phyloP scores from a whole-genome alignment of 371 early-diverging fungal species.

The Mortierella polycephala region DNA sequence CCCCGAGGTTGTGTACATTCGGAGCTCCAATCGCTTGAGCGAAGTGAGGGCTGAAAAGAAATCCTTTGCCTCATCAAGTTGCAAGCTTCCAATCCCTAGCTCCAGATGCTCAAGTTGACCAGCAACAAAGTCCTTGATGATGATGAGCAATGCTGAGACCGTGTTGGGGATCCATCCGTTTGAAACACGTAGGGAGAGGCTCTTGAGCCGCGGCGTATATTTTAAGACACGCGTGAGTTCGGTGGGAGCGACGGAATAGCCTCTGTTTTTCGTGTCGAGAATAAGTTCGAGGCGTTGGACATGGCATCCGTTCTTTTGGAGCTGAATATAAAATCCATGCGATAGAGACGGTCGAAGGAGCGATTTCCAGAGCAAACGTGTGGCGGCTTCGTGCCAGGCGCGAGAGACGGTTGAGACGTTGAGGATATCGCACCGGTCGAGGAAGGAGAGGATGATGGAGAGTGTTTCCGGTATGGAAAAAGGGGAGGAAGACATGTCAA shows the following conservation, averaged over 20 bases:
- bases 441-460: conserved; percentile 18
- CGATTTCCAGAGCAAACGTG: conserved; percentile 15
- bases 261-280: conserved; percentile 10
- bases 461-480: conserved; percentile 26
- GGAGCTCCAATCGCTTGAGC: conserved; percentile 12
- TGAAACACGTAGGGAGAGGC: conserved; percentile 7
- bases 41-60: conserved; percentile 12
- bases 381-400: conserved; percentile 15
- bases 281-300: conserved; percentile 12
- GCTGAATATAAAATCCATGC: conserved; percentile 7
- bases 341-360: conserved; percentile 3
- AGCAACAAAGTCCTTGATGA: background rate
- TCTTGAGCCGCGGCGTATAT: conserved; percentile 7
- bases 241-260: conserved; percentile 12
- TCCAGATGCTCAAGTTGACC: background rate
- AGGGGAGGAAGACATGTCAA: background rate
- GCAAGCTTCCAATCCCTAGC: conserved; percentile 6
- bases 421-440: conserved; percentile 11
- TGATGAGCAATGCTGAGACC: conserved; percentile 3
- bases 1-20: background rate
- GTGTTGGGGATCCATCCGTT: background rate
- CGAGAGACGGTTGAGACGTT: conserved; percentile 7
- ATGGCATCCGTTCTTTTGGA: conserved; percentile 12
- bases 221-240: conserved; percentile 21
- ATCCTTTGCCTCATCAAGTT: background rate